Conservation (phyloP, 2,329 filamentous ascomycete species). For the Geosmithia putterillii region DNA sequence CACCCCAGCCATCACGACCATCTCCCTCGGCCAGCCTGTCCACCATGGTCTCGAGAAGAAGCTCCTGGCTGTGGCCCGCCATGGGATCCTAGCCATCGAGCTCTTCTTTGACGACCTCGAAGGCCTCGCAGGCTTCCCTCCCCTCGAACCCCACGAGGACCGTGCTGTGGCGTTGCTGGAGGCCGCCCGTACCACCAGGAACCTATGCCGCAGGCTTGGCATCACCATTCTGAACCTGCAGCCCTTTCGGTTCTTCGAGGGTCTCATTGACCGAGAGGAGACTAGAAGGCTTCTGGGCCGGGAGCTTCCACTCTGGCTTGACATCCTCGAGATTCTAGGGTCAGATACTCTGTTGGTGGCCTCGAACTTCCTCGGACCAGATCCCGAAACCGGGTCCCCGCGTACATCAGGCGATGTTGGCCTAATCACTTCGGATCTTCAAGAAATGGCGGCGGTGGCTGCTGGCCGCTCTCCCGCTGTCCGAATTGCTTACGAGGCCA, state of each 20-base stretch:
- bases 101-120: slow-evolving; percentile 67
- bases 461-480: slow-evolving; percentile 41
- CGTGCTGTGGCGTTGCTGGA: slow-evolving; percentile 27
- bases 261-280: slow-evolving; percentile 48
- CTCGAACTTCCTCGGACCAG: slow-evolving; percentile 44
- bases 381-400: too few species aligned
- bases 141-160: slow-evolving; percentile 21
- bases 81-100: slow-evolving; percentile 60
- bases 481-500: slow-evolving; percentile 60
- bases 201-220: slow-evolving; percentile 40
- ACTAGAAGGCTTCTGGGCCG: slow-evolving; percentile 43
- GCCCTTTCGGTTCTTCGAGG: slow-evolving; percentile 70
- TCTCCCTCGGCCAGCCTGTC: background rate
- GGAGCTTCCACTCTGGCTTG: slow-evolving; percentile 60
- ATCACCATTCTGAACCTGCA: slow-evolving; percentile 57
- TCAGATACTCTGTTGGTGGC: slow-evolving; percentile 68
- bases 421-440: slow-evolving; percentile 50
- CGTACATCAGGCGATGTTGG: slow-evolving; percentile 33
- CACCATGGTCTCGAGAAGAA: slow-evolving; percentile 27
- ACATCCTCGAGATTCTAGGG: slow-evolving; percentile 46
- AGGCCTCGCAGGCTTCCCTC: slow-evolving; percentile 37
- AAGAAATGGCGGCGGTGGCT: slow-evolving; percentile 55
- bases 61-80: slow-evolving; percentile 50
- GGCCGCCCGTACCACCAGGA: slow-evolving; percentile 30
- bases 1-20: background rate